Evolutionary conservation across 2,329 filamentous ascomycete species (phyloP).

Genomic region (Colletotrichum somersetense): DNA sequence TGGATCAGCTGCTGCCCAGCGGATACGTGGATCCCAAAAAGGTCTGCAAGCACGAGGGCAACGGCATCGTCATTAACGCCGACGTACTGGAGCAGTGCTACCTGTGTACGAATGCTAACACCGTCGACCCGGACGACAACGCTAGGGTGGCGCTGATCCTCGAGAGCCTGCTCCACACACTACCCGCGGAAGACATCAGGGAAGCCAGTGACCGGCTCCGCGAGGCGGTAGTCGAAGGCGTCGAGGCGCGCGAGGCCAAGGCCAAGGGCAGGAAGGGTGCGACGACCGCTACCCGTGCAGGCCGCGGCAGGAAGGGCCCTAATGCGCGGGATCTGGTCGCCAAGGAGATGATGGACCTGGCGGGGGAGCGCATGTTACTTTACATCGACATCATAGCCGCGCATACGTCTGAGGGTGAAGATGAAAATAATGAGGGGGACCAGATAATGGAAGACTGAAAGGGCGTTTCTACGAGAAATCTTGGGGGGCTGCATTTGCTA

Average conservation of each 20-base stretch:
- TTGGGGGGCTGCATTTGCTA: not conserved
- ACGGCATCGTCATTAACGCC: slow-evolving; percentile 56
- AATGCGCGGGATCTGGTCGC: slow-evolving; percentile 57
- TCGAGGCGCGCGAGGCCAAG: slow-evolving; percentile 63
- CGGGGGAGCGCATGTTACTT: slow-evolving; percentile 56
- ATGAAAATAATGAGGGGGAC: slow-evolving; percentile 18
- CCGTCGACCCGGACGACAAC: slow-evolving; percentile 73
- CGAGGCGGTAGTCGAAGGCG: slow-evolving; percentile 59
- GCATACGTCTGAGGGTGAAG: not conserved
- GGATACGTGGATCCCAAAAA: slow-evolving; percentile 57
- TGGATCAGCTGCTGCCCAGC: slow-evolving; percentile 58
- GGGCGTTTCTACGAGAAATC: not conserved
- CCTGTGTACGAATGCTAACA: slow-evolving; percentile 74
- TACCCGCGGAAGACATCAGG: slow-evolving; percentile 55
- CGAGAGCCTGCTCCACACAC: slow-evolving; percentile 72
- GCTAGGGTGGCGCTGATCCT: slow-evolving; percentile 78
- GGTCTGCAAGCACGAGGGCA: slow-evolving; percentile 51
- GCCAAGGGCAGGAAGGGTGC: slow-evolving; percentile 55
- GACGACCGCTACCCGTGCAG: slow-evolving; percentile 43
- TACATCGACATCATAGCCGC: slow-evolving; percentile 38
- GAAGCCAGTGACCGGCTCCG: slow-evolving; percentile 53
- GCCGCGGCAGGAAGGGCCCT: slow-evolving; percentile 44
- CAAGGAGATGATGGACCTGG: slow-evolving; percentile 58
- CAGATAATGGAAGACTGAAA: slow-evolving; percentile 28
- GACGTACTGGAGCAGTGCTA: slow-evolving; percentile 69